These are phyloP conservation scores for Candida broadrunensis DNA, from an alignment of 805 yeast species.

Conservation along the genomic window DNA sequence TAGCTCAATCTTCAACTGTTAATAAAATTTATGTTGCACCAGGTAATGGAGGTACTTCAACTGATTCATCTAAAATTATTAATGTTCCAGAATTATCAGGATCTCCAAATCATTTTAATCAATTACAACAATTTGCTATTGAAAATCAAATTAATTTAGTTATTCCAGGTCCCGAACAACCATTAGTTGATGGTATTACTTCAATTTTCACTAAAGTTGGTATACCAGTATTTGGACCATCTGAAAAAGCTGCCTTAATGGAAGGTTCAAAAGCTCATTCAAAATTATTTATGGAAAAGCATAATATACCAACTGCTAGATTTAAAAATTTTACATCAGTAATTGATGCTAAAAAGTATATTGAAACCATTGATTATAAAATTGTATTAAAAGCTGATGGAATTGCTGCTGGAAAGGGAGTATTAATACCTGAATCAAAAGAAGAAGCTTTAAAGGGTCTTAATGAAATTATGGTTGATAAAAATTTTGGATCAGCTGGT, in stretches of 20 bases:
- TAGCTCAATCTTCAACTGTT: slow-evolving; percentile 74
- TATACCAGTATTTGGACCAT: slow-evolving; percentile 97
- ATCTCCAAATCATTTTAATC: slow-evolving; percentile 62
- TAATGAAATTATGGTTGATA: slow-evolving; percentile 84
- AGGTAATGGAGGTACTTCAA: slow-evolving; percentile 90
- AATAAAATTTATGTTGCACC: slow-evolving; percentile 85
- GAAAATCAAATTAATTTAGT: slow-evolving; percentile 68
- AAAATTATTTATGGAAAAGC: slow-evolving; percentile 89
- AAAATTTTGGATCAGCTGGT: slow-evolving; percentile 91
- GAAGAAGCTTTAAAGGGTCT: slow-evolving; percentile 85
- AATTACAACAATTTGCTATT: slow-evolving; percentile 71
- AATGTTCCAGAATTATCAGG: slow-evolving; percentile 67
- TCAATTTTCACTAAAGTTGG: slow-evolving; percentile 74
- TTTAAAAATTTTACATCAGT: slow-evolving; percentile 79
- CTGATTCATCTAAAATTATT: slow-evolving; percentile 51
- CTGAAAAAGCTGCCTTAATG: slow-evolving; percentile 83
- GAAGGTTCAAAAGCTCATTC: slow-evolving; percentile 97
- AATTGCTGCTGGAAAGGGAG: slow-evolving; percentile 98
- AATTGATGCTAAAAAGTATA: slow-evolving; percentile 71
- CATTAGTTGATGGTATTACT: slow-evolving; percentile 90
- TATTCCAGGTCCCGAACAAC: slow-evolving; percentile 99
- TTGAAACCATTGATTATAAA: slow-evolving; percentile 61
- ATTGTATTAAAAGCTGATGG: slow-evolving; percentile 97
- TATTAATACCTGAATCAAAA: slow-evolving; percentile 79
- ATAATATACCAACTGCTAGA: slow-evolving; percentile 91